These are phyloP conservation scores for Erysimum cheiranthoides DNA, from an alignment of 345 rosid species.

Conservation along the genomic window DNA sequence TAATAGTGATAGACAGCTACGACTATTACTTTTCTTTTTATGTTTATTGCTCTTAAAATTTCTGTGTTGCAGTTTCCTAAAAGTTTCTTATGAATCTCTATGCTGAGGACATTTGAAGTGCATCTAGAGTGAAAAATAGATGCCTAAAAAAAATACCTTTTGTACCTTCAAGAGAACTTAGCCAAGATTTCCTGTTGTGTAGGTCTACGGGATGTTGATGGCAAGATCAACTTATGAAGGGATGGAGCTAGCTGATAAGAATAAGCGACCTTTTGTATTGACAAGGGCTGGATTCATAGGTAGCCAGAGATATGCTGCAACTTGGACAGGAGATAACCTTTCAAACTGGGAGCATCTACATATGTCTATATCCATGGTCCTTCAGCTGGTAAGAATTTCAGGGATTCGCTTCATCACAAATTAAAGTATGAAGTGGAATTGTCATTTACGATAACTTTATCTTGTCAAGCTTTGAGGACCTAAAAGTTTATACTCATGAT, in stretches of 20 bases:
- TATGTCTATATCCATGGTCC: slow-evolving; percentile 92
- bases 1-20: not conserved
- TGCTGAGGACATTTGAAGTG: slow-evolving; percentile 6
- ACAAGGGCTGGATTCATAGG: slow-evolving; percentile 96
- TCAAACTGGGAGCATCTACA: slow-evolving; percentile 94
- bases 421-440: slow-evolving; percentile 4
- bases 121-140: slow-evolving; percentile 3
- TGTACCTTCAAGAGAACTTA: slow-evolving; percentile 12
- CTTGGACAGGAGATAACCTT: slow-evolving; percentile 96
- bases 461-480: slow-evolving; percentile 3
- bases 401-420: not conserved
- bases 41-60: slow-evolving; percentile 1
- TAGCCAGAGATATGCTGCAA: slow-evolving; percentile 89
- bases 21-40: not conserved
- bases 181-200: slow-evolving; percentile 21
- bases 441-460: not conserved
- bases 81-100: slow-evolving; percentile 15
- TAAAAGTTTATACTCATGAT: slow-evolving; percentile 10
- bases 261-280: slow-evolving; percentile 88
- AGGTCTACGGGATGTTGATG: slow-evolving; percentile 96
- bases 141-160: not conserved
- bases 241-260: slow-evolving; percentile 70
- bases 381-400: slow-evolving; percentile 77
- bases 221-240: slow-evolving; percentile 93
- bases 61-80: slow-evolving; percentile 5